Evolutionary conservation across 176 grass and related monocot species (phyloP), one percentile per base, ranked within the genome.

Genomic region (Lolium multiflorum): DNA sequence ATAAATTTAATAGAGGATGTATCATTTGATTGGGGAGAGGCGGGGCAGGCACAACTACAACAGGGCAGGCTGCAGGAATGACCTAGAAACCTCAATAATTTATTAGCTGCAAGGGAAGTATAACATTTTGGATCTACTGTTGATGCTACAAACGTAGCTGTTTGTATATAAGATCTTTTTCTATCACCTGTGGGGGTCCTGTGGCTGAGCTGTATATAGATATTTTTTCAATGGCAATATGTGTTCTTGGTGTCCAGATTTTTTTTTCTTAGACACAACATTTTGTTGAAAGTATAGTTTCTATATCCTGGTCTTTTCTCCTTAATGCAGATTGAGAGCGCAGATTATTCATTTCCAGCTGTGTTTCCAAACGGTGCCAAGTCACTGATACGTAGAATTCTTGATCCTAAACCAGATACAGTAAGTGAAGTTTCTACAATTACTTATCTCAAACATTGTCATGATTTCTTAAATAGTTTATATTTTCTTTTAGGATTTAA

Each of bases 331-430:
- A 91, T 98, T 62, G 97, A 89, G 63, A 89, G 65, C 18, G 97
- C 97, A 64, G 88, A 94, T 78, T 98, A 90, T 94, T 94, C 90
- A 60, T 98, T 88, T 62, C 97, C 97, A 76, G 60, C 79, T 73
- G 94, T 94, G 92, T 96, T 96, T 94, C 89, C 94, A 56, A 79
- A 65, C 39, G 87, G 94, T 74, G 92, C 92, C 43, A 94, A 92
- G 85, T 94, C 90, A 85, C 84, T 98, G 54, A 92, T 98, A 78
- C 77, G 75, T 78, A 92, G 79, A 88, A 98, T 98, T 91, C 89
- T 98, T 56, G 92, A 98, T 81, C 92, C 94, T 43, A 96, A 92
- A 80, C 93, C 97, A 88, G 93, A 96, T 44, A 91, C 88, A 87
- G 97, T 98, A 92, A 98, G 93, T 90, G 69, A 77, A 84, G 24